Conservation (phyloP, 495 filamentous ascomycete species). For the Neurospora sp. region DNA sequence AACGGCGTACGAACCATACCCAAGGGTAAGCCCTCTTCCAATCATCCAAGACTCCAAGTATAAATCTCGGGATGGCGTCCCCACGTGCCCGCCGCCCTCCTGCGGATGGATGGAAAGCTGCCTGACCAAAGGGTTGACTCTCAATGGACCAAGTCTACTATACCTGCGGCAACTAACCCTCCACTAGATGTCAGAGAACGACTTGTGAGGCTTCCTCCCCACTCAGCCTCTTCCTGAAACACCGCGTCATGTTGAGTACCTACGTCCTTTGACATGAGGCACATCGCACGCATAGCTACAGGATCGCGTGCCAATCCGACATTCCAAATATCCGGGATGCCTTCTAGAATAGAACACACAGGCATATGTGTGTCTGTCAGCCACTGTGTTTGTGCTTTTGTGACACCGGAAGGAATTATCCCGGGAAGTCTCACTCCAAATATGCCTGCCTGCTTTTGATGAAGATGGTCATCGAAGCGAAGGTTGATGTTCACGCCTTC, state of each 20-base stretch:
- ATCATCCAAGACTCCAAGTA: not conserved
- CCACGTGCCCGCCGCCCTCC: not conserved
- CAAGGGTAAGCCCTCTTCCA: not conserved
- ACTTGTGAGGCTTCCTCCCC: not conserved
- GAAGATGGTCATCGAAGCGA: not conserved
- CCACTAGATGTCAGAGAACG: not conserved
- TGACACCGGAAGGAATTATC: not conserved
- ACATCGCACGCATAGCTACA: not conserved
- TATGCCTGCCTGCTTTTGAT: not conserved
- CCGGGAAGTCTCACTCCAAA: not conserved
- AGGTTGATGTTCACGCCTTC: not conserved
- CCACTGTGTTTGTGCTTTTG: not conserved
- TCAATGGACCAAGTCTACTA: not conserved
- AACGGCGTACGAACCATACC: not conserved
- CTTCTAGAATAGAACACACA: not conserved
- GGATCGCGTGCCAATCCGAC: not conserved
- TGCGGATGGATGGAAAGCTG: not conserved
- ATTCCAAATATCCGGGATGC: not conserved
- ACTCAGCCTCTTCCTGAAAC: not conserved
- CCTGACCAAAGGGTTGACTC: not conserved
- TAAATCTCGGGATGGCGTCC: not conserved
- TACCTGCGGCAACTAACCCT: not conserved
- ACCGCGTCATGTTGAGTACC: not conserved
- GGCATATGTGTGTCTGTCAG: not conserved
- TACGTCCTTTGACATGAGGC: not conserved